Percentiles rank a stretch among this genome's conserved stretches.
These are phyloP conservation scores for Yarrowia osloensis DNA, from an alignment of 805 yeast genomes.

Conservation along the genomic window DNA sequence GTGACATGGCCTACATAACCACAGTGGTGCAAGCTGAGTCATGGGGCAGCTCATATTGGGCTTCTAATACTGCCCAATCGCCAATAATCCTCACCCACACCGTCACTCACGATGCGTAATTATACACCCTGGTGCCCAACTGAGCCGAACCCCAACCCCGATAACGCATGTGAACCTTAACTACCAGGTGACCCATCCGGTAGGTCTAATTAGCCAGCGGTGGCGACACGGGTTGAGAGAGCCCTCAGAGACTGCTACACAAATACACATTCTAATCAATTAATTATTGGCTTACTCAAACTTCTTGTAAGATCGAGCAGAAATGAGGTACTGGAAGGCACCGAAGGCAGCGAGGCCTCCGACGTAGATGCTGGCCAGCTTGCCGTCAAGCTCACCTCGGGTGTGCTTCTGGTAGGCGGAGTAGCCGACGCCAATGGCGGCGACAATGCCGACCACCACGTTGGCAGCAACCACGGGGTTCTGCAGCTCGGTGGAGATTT, in stretches of 20 bases:
- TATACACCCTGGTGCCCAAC: background rate
- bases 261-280: slow-evolving; percentile 9
- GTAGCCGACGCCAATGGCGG: slow-evolving; percentile 32
- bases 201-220: background rate
- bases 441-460: slow-evolving; percentile 33
- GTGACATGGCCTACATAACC: too few relatives aligned
- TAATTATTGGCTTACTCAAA: slow-evolving; percentile 8
- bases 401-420: slow-evolving; percentile 30
- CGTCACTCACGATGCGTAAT: too few relatives aligned
- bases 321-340: slow-evolving; percentile 29
- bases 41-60: too few relatives aligned
- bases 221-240: background rate
- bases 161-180: slow-evolving; percentile 16
- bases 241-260: background rate
- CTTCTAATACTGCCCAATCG: too few relatives aligned
- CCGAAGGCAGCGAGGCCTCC: slow-evolving; percentile 29
- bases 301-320: slow-evolving; percentile 21
- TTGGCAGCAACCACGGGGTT: slow-evolving; percentile 37
- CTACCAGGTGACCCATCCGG: background rate
- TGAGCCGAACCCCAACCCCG: slow-evolving; percentile 8
- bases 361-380: slow-evolving; percentile 28
- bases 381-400: slow-evolving; percentile 26
- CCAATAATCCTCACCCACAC: too few relatives aligned
- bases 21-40: too few relatives aligned
- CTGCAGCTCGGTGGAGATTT: slow-evolving; percentile 32